Base-by-base conservation (phyloP, 2,329 filamentous ascomycete genomes). In the Intubia oerlemansii region DNA sequence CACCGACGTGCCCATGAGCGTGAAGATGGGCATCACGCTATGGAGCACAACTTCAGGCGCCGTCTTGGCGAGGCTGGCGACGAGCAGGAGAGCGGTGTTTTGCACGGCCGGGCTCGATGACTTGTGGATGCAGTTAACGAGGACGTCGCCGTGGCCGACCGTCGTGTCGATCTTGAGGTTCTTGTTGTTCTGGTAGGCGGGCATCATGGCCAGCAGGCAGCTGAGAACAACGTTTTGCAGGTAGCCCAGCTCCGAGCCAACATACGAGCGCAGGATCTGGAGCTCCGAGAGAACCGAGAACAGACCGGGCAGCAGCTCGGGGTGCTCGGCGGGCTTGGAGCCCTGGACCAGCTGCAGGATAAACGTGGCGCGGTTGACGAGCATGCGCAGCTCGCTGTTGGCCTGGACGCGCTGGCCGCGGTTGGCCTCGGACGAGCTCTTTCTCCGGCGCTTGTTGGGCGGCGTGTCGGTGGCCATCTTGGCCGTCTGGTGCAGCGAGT, bases 21-120 rank as follows among this genome's bases (percentile, higher is more conserved):
- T 95, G 53, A 98, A 98, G 29, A 98, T 85, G 10, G 88, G 88
- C 88, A 98, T 98, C 30, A 98, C 80, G 41, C 82, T 93, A 51
- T 98, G 85, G 32, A 98, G 61, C 4, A 98, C 80, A 27, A 91
- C 57, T 46, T 92, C 84, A 0, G 90, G 88, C 0, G 81, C 80
- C 39, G 84, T 78, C 22, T 75, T 75, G 14, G 88, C 85, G 23
- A 98, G 59, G 32, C 72, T 76, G 15, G 85, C 82, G 33, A 95
- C 79, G 16, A 98, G 59, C 7, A 95, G 65, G 10, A 98, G 59
- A 4, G 88, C 84, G 5, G 76, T 72, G 44, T 91, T 93, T 46
- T 95, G 90, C 6, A 98, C 82, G 37, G 92, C 81, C 1, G 84
- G 82, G 47, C 78, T 93, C 16, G 79, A 70, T 0, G 84, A 90